These are phyloP conservation scores for Saccharomycopsis malanga DNA, from an alignment of 805 yeast genomes.

Conservation along the genomic window DNA sequence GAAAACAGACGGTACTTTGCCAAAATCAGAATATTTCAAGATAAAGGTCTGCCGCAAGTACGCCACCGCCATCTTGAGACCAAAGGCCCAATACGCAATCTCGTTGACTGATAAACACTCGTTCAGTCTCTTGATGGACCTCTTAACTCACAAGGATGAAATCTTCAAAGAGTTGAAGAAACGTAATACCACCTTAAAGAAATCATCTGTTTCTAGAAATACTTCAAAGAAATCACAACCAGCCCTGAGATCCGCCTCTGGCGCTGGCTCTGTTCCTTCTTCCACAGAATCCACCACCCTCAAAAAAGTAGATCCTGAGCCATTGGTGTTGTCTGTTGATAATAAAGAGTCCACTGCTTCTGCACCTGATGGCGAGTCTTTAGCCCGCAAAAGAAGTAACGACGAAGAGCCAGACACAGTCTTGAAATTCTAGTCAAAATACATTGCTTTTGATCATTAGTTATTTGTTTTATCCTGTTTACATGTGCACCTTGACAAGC, in stretches of 20 bases:
- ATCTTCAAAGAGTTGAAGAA: constrained; percentile 63
- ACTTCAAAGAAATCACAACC: constrained; percentile 6
- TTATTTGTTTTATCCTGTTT: no score
- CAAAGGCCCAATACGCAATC: constrained; percentile 38
- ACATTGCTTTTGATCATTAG: no score
- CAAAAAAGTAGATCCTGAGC: constrained; percentile 1
- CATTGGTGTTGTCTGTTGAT: constrained; percentile 8
- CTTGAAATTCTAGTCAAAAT: neutral
- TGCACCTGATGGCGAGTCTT: constrained; percentile 1
- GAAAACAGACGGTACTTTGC: constrained; percentile 23
- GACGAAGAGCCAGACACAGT: constrained; percentile 22
- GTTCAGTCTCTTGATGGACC: constrained; percentile 50
- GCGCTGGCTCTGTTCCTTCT: neutral
- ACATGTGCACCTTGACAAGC: no score
- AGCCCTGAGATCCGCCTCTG: neutral
- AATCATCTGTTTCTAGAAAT: constrained; percentile 15
- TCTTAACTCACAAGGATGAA: constrained; percentile 49
- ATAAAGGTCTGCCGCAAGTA: constrained; percentile 56
- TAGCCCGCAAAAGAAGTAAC: constrained; percentile 7
- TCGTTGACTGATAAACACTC: constrained; percentile 55
- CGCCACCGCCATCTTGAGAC: constrained; percentile 54
- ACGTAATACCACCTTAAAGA: constrained; percentile 33
- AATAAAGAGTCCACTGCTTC: neutral
- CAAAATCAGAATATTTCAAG: constrained; percentile 32
- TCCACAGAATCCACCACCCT: neutral